Evolutionary conservation across 176 grass and related monocot genomes (phyloP).

Genomic region (Themeda triandra): DNA sequence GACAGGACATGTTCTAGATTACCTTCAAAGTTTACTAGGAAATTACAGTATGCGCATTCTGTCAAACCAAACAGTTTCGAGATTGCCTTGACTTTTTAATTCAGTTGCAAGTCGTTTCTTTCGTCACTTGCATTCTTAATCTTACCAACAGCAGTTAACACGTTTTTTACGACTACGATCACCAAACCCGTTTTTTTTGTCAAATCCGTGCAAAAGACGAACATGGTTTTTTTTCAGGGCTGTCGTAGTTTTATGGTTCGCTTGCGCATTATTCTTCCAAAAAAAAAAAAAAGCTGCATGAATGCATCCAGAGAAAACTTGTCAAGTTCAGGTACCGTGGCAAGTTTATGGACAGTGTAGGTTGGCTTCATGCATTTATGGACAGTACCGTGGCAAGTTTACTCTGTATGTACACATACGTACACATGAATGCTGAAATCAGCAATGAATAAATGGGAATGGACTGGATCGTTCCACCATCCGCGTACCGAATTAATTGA

Average conservation of each 20-base stretch:
- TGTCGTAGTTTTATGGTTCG: slow-evolving; percentile 1
- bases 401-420: not conserved
- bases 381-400: not conserved
- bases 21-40: no score
- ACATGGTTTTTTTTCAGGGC: slow-evolving; percentile 9
- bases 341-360: no score
- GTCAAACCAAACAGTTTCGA: not conserved
- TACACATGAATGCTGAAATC: not conserved
- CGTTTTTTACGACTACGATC: not conserved
- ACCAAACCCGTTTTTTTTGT: not conserved
- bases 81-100: not conserved
- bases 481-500: not conserved
- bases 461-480: not conserved
- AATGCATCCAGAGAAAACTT: slow-evolving; percentile 8
- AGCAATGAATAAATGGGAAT: not conserved
- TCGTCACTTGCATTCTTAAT: not conserved
- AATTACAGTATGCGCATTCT: not conserved
- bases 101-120: not conserved
- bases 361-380: not conserved
- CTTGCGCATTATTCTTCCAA: slow-evolving; percentile 16
- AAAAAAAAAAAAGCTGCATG: no score
- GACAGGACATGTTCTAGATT: not conserved
- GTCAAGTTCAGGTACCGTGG: no score
- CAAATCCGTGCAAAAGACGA: not conserved
- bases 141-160: not conserved